Percentiles rank a stretch among this genome's conserved stretches.
Evolutionary conservation across 1,284 basidiomycete species (phyloP).

Genomic region (Amylostereum areolatum): DNA sequence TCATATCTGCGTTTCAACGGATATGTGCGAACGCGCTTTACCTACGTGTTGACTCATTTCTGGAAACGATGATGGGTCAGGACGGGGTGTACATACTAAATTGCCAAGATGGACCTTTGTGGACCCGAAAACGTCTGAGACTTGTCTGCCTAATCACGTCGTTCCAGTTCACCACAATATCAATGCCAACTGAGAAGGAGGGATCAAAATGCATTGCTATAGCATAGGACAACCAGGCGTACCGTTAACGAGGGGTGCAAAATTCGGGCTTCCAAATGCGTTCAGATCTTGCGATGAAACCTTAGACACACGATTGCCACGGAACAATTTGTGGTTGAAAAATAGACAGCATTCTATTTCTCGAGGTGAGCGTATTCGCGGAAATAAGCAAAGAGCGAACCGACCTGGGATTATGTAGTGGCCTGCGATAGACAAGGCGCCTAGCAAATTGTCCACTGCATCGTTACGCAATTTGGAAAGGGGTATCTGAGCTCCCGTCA

Average conservation of each 20-base stretch:
- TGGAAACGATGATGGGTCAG: slow-evolving; percentile 19
- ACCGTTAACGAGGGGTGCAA: slow-evolving; percentile 81
- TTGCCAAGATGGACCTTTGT: slow-evolving; percentile 50
- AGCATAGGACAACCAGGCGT: slow-evolving; percentile 9
- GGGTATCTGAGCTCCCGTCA: slow-evolving; percentile 92
- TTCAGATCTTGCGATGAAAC: slow-evolving; percentile 80
- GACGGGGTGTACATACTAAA: too few relatives aligned
- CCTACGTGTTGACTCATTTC: slow-evolving; percentile 78
- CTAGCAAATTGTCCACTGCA: slow-evolving; percentile 85
- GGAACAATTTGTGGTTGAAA: slow-evolving; percentile 84
- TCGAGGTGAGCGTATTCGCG: not conserved
- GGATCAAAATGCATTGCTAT: too few relatives aligned
- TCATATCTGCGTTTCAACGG: not conserved
- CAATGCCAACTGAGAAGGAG: slow-evolving; percentile 66
- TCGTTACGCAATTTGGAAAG: slow-evolving; percentile 86
- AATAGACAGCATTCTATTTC: slow-evolving; percentile 72
- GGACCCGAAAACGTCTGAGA: slow-evolving; percentile 70
- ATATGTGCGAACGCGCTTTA: slow-evolving; percentile 23
- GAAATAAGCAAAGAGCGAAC: slow-evolving; percentile 1
- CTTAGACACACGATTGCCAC: slow-evolving; percentile 86
- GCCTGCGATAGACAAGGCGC: slow-evolving; percentile 83
- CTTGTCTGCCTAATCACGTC: slow-evolving; percentile 77
- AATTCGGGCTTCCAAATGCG: slow-evolving; percentile 86
- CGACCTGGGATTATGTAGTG: slow-evolving; percentile 86
- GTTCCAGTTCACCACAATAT: slow-evolving; percentile 84